Evolutionary conservation across 1,139 yeast species (phyloP), one percentile per base, ranked within the genome.

Genomic region (Pneumocystis murina): DNA sequence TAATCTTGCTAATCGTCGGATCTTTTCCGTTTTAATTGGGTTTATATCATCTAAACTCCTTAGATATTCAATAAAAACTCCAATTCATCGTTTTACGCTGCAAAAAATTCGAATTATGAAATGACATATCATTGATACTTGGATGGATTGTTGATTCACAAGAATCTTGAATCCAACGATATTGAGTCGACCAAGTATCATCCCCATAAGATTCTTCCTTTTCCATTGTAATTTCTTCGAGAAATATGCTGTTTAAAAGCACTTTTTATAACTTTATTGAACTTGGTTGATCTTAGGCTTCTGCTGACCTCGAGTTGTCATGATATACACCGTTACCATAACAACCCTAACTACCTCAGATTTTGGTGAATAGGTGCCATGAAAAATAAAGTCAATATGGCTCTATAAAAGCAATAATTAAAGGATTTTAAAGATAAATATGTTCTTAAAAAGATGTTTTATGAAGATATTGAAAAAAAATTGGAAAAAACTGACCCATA

Each of bases 401-500:
- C 1, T 2, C 4, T 8, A 17, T 41, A 24, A 10, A 43, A 10
- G 20, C 1, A 14, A 48, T 8, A 24, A 3, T 2, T 24, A 24
- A 3, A 38, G n/a, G 40, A 16, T 24, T 48, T 48, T 24, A 6
- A 24, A 4, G 12, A 48, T 24, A 24, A 20, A n/a, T 1, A 2
- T 1, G 8, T 12, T 7, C 8, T 1, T 12, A 12, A 0, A 3
- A 10, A 33, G 2, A 48, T 48, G 28, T 1, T 7, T 8, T 12
- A 12, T 48, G 33, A 2, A 1, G 24, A 6, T 12, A 8, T 1
- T 8, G 60, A 20, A 38, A 58, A 58, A 38, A 14, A 41, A 54
- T 43, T 88, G 12, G 84, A 84, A 0, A 78, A 75, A 63, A 86
- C 97, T 0, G 96, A 92, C 68, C 80, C 81, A 1, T 69, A 74